Evolutionary conservation across 352 stramenopile species (phyloP).

Genomic region (Globisporangium radiosum): DNA sequence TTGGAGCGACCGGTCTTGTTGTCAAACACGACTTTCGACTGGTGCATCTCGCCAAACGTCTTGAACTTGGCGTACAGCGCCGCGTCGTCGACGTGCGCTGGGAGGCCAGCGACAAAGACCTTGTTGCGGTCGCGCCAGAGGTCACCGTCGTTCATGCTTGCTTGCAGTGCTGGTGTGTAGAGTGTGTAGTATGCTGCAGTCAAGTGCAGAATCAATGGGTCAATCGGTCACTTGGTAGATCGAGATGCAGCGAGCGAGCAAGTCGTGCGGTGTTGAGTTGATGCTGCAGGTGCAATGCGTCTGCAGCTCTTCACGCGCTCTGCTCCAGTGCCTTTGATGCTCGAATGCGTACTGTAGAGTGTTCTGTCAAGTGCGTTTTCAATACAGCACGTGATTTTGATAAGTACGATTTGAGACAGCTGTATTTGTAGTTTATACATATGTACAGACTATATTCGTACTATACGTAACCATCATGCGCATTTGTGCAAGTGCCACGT

Average conservation of each 20-base stretch:
- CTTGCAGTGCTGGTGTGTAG: neutral
- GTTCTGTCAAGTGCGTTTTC: conserved; percentile 2
- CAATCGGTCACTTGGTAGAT: neutral
- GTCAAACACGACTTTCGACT: conserved; percentile 81
- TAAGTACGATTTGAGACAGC: too few species aligned
- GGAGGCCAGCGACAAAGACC: conserved; percentile 77
- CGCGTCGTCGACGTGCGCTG: conserved; percentile 51
- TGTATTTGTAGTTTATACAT: too few species aligned
- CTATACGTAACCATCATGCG: too few species aligned
- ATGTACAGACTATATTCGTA: too few species aligned
- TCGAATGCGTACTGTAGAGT: neutral
- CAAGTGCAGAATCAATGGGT: neutral
- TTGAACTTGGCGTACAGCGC: conserved; percentile 72
- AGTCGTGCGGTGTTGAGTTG: neutral
- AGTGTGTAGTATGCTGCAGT: neutral
- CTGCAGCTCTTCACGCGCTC: neutral
- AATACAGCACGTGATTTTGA: too few species aligned
- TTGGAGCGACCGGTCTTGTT: conserved; percentile 54
- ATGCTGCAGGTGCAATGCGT: neutral
- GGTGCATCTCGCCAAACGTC: conserved; percentile 76
- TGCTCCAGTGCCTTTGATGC: conserved; percentile 4
- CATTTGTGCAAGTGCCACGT: too few species aligned
- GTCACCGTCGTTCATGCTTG: conserved; percentile 47
- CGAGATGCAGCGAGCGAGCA: too few species aligned
- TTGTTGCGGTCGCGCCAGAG: conserved; percentile 87